Percentiles rank a stretch among this genome's conserved stretches.
Evolutionary conservation across 768 basidiomycete genomes (phyloP).

Genomic region (Dendrothele bispora): DNA sequence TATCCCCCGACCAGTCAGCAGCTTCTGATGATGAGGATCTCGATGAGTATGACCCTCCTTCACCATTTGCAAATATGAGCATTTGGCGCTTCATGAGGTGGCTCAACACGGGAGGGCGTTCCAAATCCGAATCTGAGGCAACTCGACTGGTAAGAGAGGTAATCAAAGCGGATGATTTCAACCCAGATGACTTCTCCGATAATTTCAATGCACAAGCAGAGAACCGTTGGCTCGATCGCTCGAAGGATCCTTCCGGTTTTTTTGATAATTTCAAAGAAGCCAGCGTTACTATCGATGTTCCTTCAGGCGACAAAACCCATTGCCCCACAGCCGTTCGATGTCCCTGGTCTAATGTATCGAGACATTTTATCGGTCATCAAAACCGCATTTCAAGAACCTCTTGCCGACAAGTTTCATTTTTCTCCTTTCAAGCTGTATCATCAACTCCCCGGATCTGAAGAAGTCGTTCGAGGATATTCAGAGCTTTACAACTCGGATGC

Average conservation of each 20-base stretch:
- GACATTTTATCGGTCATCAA: constrained; percentile 23
- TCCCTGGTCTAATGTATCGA: constrained; percentile 26
- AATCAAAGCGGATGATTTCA: constrained; percentile 16
- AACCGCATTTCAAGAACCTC: constrained; percentile 15
- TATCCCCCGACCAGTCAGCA: constrained; percentile 2
- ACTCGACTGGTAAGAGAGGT: constrained; percentile 19
- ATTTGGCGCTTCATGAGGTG: constrained; percentile 23
- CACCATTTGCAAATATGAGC: constrained; percentile 16
- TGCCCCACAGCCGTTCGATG: constrained; percentile 17
- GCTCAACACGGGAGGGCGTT: constrained; percentile 19
- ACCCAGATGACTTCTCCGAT: constrained; percentile 15
- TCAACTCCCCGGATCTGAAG: not conserved
- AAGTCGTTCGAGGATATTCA: constrained; percentile 9
- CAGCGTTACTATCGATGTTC: constrained; percentile 26
- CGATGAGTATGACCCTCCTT: not conserved
- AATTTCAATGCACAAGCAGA: constrained; percentile 18
- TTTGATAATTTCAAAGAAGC: constrained; percentile 11
- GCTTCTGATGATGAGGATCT: not conserved
- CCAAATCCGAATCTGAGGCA: constrained; percentile 16
- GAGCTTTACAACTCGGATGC: constrained; percentile 21
- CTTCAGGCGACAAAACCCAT: constrained; percentile 15
- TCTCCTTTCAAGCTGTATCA: constrained; percentile 22
- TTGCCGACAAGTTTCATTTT: constrained; percentile 21
- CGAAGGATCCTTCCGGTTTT: constrained; percentile 6
- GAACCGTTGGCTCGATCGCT: constrained; percentile 15